Evolutionary conservation across 1,284 basidiomycete genomes (phyloP).

Genomic region (Austropuccinia psidii): DNA sequence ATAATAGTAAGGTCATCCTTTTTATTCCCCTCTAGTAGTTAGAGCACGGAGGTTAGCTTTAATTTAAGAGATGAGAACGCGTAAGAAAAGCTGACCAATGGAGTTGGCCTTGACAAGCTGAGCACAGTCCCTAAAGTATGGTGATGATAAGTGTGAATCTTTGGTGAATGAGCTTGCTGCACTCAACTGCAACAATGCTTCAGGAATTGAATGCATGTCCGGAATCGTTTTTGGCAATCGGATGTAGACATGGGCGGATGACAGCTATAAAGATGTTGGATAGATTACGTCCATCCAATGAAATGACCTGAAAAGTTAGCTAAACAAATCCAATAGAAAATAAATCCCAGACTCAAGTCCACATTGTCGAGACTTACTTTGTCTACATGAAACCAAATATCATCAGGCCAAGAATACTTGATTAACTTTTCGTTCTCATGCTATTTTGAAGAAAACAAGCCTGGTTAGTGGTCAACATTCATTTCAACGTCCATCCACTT

Average conservation of each 20-base stretch:
- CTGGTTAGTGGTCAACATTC: background rate
- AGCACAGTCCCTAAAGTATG: constrained; percentile 59
- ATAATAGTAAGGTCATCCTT: constrained; percentile 89
- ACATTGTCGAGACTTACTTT: constrained; percentile 42
- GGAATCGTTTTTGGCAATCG: constrained; percentile 68
- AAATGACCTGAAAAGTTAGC: background rate
- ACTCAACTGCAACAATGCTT: constrained; percentile 57
- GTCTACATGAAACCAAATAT: constrained; percentile 58
- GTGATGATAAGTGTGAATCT: background rate
- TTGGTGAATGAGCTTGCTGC: background rate
- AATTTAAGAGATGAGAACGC: background rate
- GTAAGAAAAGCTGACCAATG: constrained; percentile 67
- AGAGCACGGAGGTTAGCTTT: background rate
- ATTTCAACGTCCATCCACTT: background rate
- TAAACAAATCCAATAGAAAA: constrained; percentile 59
- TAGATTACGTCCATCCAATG: background rate
- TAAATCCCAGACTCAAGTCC: constrained; percentile 60
- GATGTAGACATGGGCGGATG: constrained; percentile 58
- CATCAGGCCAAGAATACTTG: constrained; percentile 64
- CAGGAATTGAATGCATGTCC: constrained; percentile 73
- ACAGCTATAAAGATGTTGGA: constrained; percentile 29
- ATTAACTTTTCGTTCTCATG: constrained; percentile 80
- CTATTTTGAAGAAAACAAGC: background rate
- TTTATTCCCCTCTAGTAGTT: constrained; percentile 64
- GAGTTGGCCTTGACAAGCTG: constrained; percentile 97